Percentiles rank a stretch among this genome's conserved stretches.
Conservation (phyloP, 140 eudicot species). For the Flaveria floridana region DNA sequence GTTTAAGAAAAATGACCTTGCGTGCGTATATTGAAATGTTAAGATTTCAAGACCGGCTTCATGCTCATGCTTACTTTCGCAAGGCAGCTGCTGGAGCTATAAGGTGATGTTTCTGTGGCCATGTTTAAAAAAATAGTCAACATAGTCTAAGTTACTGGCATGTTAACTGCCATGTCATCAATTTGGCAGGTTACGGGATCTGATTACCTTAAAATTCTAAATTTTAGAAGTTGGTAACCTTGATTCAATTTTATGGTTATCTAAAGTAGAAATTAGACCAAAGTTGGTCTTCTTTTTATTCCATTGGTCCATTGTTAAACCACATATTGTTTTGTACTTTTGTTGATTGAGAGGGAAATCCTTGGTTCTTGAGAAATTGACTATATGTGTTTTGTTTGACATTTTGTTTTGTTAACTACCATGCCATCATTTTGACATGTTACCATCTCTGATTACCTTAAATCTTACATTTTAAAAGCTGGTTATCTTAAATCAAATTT, state of each 20-base stretch:
- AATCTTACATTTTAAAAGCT: neutral
- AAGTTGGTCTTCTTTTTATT: neutral
- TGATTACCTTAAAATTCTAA: too few species aligned
- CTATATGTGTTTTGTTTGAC: neutral
- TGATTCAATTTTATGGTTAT: neutral
- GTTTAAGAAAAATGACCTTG: constrained; percentile 95
- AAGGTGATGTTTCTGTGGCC: constrained; percentile 46
- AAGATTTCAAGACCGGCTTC: constrained; percentile 89
- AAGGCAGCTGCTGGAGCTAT: constrained; percentile 97
- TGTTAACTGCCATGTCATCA: neutral
- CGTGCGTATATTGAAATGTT: constrained; percentile 88
- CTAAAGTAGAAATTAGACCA: neutral
- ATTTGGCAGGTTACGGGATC: neutral
- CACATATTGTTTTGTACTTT: neutral
- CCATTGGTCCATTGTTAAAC: neutral
- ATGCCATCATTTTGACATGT: neutral
- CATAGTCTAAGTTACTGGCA: neutral
- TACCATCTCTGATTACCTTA: too few species aligned
- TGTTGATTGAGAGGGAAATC: neutral
- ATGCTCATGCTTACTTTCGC: constrained; percentile 82
- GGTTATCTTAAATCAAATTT: neutral
- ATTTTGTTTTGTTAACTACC: neutral
- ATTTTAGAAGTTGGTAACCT: neutral
- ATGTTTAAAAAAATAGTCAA: constrained; percentile 7
- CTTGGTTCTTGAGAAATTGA: neutral